Conservation (phyloP, 768 basidiomycete species). For the Lanmaoa pseudosensibilis region DNA sequence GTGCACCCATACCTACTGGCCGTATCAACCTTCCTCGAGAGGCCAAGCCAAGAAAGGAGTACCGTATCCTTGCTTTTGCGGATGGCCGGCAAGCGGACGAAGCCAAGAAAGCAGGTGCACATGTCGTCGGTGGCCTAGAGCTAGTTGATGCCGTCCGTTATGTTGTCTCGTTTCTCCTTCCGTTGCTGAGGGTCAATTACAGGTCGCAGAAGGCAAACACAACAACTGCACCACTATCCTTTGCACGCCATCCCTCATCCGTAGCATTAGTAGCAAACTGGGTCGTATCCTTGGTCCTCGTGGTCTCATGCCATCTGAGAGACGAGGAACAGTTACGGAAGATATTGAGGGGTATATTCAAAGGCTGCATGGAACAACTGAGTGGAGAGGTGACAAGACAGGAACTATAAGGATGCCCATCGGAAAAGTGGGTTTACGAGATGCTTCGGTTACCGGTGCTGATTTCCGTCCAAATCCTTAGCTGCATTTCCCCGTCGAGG, state of each 20-base stretch:
- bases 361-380: conserved; percentile 75
- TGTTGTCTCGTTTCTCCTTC: neutral
- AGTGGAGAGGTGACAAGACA: conserved; percentile 90
- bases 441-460: neutral
- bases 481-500: conserved; percentile 73
- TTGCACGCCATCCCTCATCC: conserved; percentile 76
- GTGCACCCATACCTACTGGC: conserved; percentile 84
- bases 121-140: conserved; percentile 88
- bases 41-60: conserved; percentile 65
- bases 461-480: conserved; percentile 31
- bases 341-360: conserved; percentile 82
- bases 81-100: conserved; percentile 80
- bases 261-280: conserved; percentile 75
- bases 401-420: conserved; percentile 85
- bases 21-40: conserved; percentile 84
- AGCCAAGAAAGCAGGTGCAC: conserved; percentile 84
- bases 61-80: conserved; percentile 90
- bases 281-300: conserved; percentile 83
- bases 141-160: conserved; percentile 80
- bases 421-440: conserved; percentile 55
- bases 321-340: conserved; percentile 91
- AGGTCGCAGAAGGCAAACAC: conserved; percentile 76
- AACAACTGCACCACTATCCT: conserved; percentile 78
- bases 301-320: conserved; percentile 93
- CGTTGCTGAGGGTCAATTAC: neutral